Evolutionary conservation across 2,329 filamentous ascomycete species (phyloP), one percentile per base, ranked within the genome.

Genomic region (Aspergillus sp.): DNA sequence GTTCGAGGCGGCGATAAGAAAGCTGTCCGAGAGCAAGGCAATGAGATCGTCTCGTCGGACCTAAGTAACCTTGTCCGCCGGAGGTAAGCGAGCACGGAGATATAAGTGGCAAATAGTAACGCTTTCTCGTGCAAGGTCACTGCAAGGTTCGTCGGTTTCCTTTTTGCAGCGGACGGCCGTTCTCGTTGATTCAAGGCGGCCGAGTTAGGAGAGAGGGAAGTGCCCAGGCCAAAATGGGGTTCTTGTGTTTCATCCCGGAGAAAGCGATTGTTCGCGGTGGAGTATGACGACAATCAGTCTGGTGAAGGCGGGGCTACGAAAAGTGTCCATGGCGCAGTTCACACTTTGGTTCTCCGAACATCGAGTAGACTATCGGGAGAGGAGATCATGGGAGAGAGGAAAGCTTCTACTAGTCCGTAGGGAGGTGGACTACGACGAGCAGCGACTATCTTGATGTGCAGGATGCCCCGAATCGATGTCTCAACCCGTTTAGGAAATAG

Each of bases 181-280:
- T 37, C 35, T 37, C 35, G 35, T 37, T 37, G 12, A 37, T 37
- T 7, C 35, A 37, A 8, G 27, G 2, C 9, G 14, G 14, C 35
- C 35, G 35, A 2, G 35, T n/a, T 37, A 4, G 14, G 35, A 14
- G 35, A 37, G 35, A n/a, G 12, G 35, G 35, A 37, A n/a, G 33
- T 37, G 11, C 43, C n/a, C 11, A 23, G 14, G 14, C 27, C 27
- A 31, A 37, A 37, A 37, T 15, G 35, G 15, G 35, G 15, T 37
- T 37, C 19, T 11, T 45, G 19, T n/a, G 44, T n/a, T 14, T 25
- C 27, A 46, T 46, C 44, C 25, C 33, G n/a, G 48, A 50, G 48
- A 50, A 50, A 41, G 48, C n/a, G 35, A 50, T 50, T 41, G 48
- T 50, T 41, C 33, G 39, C 35, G 33, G 48, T 50, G 33, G 48